Evolutionary conservation across 192 early-diverging fungal genomes (phyloP).

Genomic region (Coemansia sp.): DNA sequence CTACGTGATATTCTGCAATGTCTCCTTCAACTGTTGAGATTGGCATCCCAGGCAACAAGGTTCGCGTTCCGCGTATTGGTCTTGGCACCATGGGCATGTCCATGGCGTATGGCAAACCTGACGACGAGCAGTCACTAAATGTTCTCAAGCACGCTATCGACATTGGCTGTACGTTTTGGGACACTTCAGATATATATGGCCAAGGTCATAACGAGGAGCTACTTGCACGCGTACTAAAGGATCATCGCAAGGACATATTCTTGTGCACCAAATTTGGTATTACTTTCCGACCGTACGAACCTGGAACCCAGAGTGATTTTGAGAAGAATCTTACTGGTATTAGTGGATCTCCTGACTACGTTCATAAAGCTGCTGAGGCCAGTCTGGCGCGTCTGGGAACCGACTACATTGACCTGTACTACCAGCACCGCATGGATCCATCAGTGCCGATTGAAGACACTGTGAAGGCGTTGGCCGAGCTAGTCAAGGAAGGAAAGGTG

Average conservation of each 20-base stretch:
- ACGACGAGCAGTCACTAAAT: conserved; percentile 41
- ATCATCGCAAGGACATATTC: conserved; percentile 57
- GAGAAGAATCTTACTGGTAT: conserved; percentile 15
- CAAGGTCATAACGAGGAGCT: conserved; percentile 60
- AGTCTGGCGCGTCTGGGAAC: conserved; percentile 58
- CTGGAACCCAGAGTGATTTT: conserved; percentile 30
- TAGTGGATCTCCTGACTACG: conserved; percentile 55
- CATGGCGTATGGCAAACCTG: conserved; percentile 33
- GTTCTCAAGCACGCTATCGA: conserved; percentile 56
- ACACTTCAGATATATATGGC: conserved; percentile 63
- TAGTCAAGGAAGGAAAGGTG: conserved; percentile 70
- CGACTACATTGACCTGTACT: conserved; percentile 64
- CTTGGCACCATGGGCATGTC: conserved; percentile 44
- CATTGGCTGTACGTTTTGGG: conserved; percentile 59
- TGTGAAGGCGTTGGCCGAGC: conserved; percentile 60
- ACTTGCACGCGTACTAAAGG: conserved; percentile 54
- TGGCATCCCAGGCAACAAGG: conserved; percentile 33
- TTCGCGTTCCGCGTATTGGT: conserved; percentile 33
- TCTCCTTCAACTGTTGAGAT: conserved; percentile 11
- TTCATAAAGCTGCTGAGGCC: conserved; percentile 45
- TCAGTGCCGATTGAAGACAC: conserved; percentile 64
- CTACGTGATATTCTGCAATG: background rate
- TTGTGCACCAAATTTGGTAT: conserved; percentile 65
- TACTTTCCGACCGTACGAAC: background rate
- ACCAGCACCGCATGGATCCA: conserved; percentile 63